A percentile compares a stretch with the other conserved stretches of the same genome.
Evolutionary conservation across 495 filamentous ascomycete genomes (phyloP).

Genomic region (Penicillium pancosmium): DNA sequence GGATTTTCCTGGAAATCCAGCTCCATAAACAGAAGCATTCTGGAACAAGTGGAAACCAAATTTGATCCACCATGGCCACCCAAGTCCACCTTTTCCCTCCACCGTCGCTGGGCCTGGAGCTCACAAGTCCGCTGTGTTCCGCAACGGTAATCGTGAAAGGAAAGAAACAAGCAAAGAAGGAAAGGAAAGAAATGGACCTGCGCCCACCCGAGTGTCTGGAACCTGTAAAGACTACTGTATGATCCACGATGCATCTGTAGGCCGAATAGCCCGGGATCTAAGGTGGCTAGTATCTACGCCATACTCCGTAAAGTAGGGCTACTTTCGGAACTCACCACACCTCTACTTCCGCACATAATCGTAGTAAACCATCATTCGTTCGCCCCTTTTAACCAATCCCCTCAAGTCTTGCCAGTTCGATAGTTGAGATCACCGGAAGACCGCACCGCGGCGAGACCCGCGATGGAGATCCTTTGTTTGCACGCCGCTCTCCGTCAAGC

Average conservation of each 20-base stretch:
- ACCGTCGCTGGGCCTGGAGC: slow-evolving; percentile 13
- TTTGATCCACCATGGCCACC: slow-evolving; percentile 3
- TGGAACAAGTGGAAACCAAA: slow-evolving; percentile 25
- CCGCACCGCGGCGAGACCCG: slow-evolving; percentile 18
- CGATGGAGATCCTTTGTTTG: slow-evolving; percentile 4
- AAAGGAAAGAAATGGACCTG: slow-evolving; percentile 2
- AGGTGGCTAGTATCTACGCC: not conserved
- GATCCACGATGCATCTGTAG: slow-evolving; percentile 20
- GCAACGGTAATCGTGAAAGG: slow-evolving; percentile 5
- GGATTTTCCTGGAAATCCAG: slow-evolving; percentile 7
- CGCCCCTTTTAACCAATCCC: not conserved
- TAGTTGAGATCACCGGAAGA: slow-evolving; percentile 13
- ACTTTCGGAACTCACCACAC: not conserved
- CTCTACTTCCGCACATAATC: not conserved
- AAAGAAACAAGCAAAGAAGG: not conserved
- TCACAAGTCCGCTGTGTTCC: slow-evolving; percentile 22
- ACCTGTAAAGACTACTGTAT: slow-evolving; percentile 13
- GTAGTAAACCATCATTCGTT: not conserved
- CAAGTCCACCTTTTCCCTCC: not conserved
- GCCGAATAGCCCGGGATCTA: not conserved
- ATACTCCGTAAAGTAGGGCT: not conserved
- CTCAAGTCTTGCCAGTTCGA: not conserved
- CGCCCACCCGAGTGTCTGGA: slow-evolving; percentile 28
- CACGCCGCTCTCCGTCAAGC: slow-evolving; percentile 1
- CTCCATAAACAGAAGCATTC: slow-evolving; percentile 28